Evolutionary conservation across 106 monocot species (phyloP), one percentile per base, ranked within the genome.

Genomic region (Dendrobium nobile): DNA sequence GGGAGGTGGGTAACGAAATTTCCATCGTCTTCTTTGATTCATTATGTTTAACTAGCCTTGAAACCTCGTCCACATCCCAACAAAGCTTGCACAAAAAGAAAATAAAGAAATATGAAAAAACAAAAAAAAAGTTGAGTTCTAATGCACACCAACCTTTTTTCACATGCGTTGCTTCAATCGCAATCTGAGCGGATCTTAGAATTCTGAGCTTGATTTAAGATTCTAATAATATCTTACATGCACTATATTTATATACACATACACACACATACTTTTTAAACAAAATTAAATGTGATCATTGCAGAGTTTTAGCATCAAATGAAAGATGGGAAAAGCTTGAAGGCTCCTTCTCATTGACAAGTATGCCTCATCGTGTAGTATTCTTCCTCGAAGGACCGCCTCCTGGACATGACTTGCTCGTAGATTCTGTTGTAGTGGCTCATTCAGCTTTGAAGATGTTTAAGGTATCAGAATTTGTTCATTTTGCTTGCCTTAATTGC

Each of bases 331-430:
- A 82, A 75, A 77, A 81, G 76, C 59, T 88, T 65, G 82, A 85
- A 83, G 88, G 88, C 10, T 77, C 79, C n/a, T 88, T 88, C 74
- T 56, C 77, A 59, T 77, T 85, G 65, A 27, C 56, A 3, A 82
- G 22, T 19, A 77, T 82, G 70, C 85, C 88, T n/a, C 44, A 78
- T 5, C 82, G 67, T 20, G 80, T 88, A 9, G 54, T 88, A 41
- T 82, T 88, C 40, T 88, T 77, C 78, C 78, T 88, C 24, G 88
- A 88, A 80, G 85, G 88, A 24, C 88, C 88, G 65, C 64, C 85
- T 77, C 77, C 82, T 77, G 82, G 88, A n/a, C 28, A 77, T 56
- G 88, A 88, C 31, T n/a, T 88, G 51, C 85, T 85, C 40, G 78
- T 88, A 70, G 85, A 80, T 83, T 88, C 88, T 77, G 85, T 88